Evolutionary conservation across 345 rosid genomes (phyloP).

Genomic region (Anacardium occidentale): DNA sequence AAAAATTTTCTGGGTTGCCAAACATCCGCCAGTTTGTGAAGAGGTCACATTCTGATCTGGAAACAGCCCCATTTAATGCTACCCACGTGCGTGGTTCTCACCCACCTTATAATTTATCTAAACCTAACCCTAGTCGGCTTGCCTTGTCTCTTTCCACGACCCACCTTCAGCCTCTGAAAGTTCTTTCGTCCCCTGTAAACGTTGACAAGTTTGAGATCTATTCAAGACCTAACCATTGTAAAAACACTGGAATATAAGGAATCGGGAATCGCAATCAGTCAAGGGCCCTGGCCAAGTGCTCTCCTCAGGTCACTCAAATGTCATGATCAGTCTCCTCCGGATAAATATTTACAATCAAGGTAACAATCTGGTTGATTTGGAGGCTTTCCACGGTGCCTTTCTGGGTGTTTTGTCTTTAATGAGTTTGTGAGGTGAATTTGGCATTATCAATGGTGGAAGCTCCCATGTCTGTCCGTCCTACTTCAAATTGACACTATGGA

Average conservation of each 20-base stretch:
- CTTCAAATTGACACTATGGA: constrained; percentile 1
- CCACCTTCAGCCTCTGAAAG: no score
- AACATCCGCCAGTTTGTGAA: neutral
- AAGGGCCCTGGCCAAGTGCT: neutral
- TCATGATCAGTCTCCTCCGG: neutral
- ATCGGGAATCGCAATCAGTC: no score
- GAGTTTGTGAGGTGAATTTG: neutral
- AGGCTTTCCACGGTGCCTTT: neutral
- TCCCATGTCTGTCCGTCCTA: constrained; percentile 8
- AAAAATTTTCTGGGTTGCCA: neutral
- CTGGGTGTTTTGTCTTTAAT: neutral
- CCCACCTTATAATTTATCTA: neutral
- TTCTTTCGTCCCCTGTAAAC: no score
- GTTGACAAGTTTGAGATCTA: no score
- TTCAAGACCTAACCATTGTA: no score
- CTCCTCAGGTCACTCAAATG: neutral
- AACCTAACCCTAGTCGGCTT: neutral
- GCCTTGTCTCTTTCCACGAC: constrained; percentile 5
- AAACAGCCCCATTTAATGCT: constrained; percentile 10
- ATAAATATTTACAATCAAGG: neutral
- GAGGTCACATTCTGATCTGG: constrained; percentile 1
- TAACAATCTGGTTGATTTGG: neutral
- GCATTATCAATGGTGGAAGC: neutral
- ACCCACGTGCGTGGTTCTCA: constrained; percentile 8
- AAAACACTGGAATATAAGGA: no score